Base-by-base conservation (phyloP, 768 basidiomycete genomes). In the Lactarius psammicola region DNA sequence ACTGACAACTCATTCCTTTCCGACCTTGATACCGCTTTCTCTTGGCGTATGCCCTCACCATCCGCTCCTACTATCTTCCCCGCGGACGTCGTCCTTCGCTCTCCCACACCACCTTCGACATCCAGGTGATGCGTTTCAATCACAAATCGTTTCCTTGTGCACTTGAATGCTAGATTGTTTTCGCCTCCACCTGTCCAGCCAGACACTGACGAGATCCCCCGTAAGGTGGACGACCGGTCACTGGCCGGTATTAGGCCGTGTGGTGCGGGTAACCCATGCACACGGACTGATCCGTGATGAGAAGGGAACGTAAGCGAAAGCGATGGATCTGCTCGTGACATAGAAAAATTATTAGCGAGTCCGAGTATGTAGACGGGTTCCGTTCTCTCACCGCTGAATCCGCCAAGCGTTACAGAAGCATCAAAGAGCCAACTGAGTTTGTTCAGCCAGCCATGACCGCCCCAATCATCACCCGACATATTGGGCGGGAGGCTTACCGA, bases 101-200 rank as follows among this genome's bases (percentile, higher is more conserved):
- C 90, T 15, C 84, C 80, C 31, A 93, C 85, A 18, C 94, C 90
- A n/a, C 94, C 89, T 74, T 95, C 91, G 42, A 92, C 79, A 74
- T 90, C 88, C 30, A 96, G 79, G 76, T 96, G 94, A 65, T 98
- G 79, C 30, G 94, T 98, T 78, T 98, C 96, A 70, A 98, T 85
- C 26, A 95, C 78, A 63, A 98, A 81, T 58, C 94, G 80, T 74
- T 91, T 94, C 71, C 95, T 81, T 72, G 88, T 97, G 72, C 92
- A 90, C 74, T 88, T 91, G 82, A 98, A 99, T 15, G 90, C 94
- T 9, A 99, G 82, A 72, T 98, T 98, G 77, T 98, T 98, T 75
- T 98, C 95, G 9, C 95, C 91, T n/a, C 86, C 86, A 8, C 83
- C 82, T 15, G 77, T 78, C 3, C 78, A 78, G 40, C 74, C 77